Evolutionary conservation across 192 early-diverging fungal species (phyloP).

Genomic region (Jimgerdemannia flammicorona): DNA sequence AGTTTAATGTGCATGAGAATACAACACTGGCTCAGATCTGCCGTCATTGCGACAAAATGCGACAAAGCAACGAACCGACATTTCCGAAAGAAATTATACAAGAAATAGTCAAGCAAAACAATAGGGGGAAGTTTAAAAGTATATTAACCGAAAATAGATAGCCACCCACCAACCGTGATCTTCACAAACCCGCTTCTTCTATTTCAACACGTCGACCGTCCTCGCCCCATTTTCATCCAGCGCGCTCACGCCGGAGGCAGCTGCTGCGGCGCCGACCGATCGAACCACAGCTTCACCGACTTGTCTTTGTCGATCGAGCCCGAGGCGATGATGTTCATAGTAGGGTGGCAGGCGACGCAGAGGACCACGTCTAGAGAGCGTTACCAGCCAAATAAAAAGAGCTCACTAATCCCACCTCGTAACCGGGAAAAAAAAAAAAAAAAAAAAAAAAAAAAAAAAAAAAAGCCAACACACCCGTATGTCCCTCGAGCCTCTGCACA

Average conservation of each 20-base stretch:
- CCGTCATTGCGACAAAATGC: no score
- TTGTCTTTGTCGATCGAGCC: constrained; percentile 89
- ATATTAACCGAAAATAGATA: no score
- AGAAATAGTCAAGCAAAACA: no score
- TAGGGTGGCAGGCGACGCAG: constrained; percentile 91
- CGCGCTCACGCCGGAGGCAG: constrained; percentile 1
- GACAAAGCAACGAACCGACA: no score
- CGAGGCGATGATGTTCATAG: constrained; percentile 92
- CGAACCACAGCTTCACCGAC: constrained; percentile 84
- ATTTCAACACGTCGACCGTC: no score
- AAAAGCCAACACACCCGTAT: constrained; percentile 60
- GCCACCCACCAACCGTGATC: no score
- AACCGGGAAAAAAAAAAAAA: background rate
- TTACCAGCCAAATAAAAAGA: background rate
- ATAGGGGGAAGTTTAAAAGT: no score
- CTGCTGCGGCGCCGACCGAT: constrained; percentile 26
- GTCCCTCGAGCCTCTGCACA: constrained; percentile 90
- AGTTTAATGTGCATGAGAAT: no score
- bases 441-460: background rate
- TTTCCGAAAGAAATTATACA: no score
- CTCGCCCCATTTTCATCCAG: no score
- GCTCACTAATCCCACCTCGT: background rate
- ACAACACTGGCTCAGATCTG: no score
- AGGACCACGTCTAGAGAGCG: constrained; percentile 73
- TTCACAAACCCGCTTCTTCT: no score